Evolutionary conservation across 345 rosid species (phyloP).

Genomic region (Reutealis trisperma): DNA sequence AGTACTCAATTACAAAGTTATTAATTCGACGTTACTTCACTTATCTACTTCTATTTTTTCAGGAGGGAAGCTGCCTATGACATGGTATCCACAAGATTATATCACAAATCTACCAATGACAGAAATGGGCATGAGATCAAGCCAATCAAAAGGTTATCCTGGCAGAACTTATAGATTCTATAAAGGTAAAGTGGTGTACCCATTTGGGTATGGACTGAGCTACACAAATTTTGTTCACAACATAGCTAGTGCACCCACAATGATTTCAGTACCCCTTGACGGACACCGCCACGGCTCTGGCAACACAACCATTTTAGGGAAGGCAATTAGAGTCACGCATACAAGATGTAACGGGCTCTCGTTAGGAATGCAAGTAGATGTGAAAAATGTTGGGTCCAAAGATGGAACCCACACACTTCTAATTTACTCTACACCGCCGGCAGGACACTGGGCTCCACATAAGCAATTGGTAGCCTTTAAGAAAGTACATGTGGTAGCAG

Average conservation of each 20-base stretch:
- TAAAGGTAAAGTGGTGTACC: slow-evolving; percentile 72
- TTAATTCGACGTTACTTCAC: too few relatives aligned
- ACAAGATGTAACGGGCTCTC: slow-evolving; percentile 57
- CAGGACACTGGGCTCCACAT: slow-evolving; percentile 63
- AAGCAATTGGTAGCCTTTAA: slow-evolving; percentile 76
- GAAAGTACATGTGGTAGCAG: slow-evolving; percentile 59
- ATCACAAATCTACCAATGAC: slow-evolving; percentile 34
- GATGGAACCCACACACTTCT: slow-evolving; percentile 71
- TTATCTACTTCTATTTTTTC: background rate
- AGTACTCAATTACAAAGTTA: too few relatives aligned
- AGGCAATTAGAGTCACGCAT: slow-evolving; percentile 71
- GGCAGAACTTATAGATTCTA: slow-evolving; percentile 59
- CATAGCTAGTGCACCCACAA: slow-evolving; percentile 57
- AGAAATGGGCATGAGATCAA: slow-evolving; percentile 33
- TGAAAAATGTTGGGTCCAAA: slow-evolving; percentile 59
- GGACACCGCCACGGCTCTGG: slow-evolving; percentile 42
- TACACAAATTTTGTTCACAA: slow-evolving; percentile 64
- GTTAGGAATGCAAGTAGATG: slow-evolving; percentile 61
- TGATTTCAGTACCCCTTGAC: slow-evolving; percentile 43
- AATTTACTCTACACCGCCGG: slow-evolving; percentile 69
- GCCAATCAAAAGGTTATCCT: slow-evolving; percentile 17
- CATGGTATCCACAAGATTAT: slow-evolving; percentile 41
- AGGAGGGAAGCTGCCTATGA: slow-evolving; percentile 40
- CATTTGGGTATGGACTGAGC: slow-evolving; percentile 86
- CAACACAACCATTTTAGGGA: slow-evolving; percentile 47